phyloP scores from a whole-genome alignment of 2,329 filamentous ascomycete genomes.

The Fusarium cicatricum region DNA sequence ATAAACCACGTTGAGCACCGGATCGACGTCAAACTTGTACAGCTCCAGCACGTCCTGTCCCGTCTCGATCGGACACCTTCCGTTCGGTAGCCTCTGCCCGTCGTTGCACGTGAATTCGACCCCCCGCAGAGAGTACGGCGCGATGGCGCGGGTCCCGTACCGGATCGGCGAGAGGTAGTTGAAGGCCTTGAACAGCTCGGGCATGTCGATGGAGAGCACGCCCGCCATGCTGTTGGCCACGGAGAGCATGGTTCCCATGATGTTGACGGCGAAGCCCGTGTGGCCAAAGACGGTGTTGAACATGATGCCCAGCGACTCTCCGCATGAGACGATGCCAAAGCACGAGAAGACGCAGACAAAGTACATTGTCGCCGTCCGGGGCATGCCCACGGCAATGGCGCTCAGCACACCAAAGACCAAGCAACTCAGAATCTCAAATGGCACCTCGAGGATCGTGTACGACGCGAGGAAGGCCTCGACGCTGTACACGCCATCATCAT shows the following conservation, averaged over 20 bases:
- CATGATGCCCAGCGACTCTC: slow-evolving; percentile 79
- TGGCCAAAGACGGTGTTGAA: slow-evolving; percentile 81
- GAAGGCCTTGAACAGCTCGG: slow-evolving; percentile 69
- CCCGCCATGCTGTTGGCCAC: slow-evolving; percentile 77
- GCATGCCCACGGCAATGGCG: slow-evolving; percentile 71
- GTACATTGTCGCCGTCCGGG: slow-evolving; percentile 69
- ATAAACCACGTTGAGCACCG: slow-evolving; percentile 67
- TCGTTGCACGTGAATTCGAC: slow-evolving; percentile 71
- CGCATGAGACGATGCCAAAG: slow-evolving; percentile 77
- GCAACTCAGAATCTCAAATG: slow-evolving; percentile 73
- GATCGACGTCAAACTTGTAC: slow-evolving; percentile 71
- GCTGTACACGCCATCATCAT: slow-evolving; percentile 76
- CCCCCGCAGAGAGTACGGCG: slow-evolving; percentile 68
- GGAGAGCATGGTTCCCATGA: slow-evolving; percentile 74
- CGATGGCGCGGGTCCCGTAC: slow-evolving; percentile 73
- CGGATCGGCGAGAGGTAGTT: slow-evolving; percentile 78
- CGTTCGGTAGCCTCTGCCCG: slow-evolving; percentile 65
- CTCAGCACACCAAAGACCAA: slow-evolving; percentile 72
- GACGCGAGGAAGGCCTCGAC: slow-evolving; percentile 75
- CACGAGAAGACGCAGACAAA: slow-evolving; percentile 73
- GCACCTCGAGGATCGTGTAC: slow-evolving; percentile 75
- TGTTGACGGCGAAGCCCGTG: slow-evolving; percentile 78
- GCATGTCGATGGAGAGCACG: slow-evolving; percentile 75
- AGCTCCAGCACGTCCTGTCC: slow-evolving; percentile 73
- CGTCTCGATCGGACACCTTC: slow-evolving; percentile 69